Percentiles rank a stretch among this genome's conserved stretches.
These are phyloP conservation scores for Fomitopsis palustris DNA, from an alignment of 1,284 basidiomycete genomes.

Conservation along the genomic window DNA sequence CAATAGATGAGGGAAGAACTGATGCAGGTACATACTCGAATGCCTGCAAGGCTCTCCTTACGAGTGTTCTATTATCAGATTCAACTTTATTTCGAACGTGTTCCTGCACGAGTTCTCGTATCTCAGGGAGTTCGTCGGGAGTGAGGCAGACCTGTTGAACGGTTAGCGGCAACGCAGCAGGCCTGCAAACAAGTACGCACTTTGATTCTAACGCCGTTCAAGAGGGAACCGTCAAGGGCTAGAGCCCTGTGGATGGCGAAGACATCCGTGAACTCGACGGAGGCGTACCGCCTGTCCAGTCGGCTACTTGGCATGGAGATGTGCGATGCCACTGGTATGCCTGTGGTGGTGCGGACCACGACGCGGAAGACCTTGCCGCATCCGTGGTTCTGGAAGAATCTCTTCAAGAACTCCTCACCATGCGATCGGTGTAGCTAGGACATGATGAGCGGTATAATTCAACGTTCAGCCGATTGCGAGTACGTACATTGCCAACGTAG, in stretches of 20 bases:
- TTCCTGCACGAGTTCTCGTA: slow-evolving; percentile 35
- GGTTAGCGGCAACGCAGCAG: neutral
- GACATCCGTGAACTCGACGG: slow-evolving; percentile 39
- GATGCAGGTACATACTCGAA: slow-evolving; percentile 4
- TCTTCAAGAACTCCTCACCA: slow-evolving; percentile 33
- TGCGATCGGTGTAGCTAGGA: slow-evolving; percentile 30
- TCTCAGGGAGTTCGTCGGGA: slow-evolving; percentile 50
- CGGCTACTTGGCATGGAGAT: slow-evolving; percentile 7
- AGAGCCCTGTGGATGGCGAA: slow-evolving; percentile 38
- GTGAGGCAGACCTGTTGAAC: slow-evolving; percentile 33
- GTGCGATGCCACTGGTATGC: slow-evolving; percentile 18
- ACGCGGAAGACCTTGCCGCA: slow-evolving; percentile 31
- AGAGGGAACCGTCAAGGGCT: slow-evolving; percentile 30
- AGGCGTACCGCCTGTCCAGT: slow-evolving; percentile 48
- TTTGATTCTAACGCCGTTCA: slow-evolving; percentile 38
- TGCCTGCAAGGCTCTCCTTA: neutral
- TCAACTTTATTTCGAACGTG: slow-evolving; percentile 12
- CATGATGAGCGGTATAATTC: neutral
- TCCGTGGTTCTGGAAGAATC: slow-evolving; percentile 42
- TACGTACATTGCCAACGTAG: slow-evolving; percentile 60
- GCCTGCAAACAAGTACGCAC: slow-evolving; percentile 31
- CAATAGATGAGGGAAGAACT: neutral
- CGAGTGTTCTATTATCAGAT: slow-evolving; percentile 1
- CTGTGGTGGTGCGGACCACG: slow-evolving; percentile 42
- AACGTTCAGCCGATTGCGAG: neutral